Conservation (phyloP, 1,284 basidiomycete species). For the Cryptococcus sp. region DNA sequence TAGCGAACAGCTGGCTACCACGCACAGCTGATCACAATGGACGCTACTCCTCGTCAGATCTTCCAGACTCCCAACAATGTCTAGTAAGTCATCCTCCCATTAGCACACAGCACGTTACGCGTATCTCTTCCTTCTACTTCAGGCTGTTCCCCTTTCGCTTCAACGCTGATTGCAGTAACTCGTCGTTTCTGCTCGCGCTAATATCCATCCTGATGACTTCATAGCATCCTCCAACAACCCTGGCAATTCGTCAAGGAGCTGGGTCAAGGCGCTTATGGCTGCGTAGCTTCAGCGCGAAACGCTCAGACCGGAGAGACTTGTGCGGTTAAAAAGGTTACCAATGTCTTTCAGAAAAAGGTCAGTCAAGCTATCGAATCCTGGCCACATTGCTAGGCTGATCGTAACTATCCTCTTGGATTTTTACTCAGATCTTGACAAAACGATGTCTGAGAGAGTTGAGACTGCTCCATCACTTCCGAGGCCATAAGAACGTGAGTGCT, state of each 20-base stretch:
- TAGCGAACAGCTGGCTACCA: not conserved
- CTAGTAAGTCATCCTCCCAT: slow-evolving; percentile 40
- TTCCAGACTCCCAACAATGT: slow-evolving; percentile 52
- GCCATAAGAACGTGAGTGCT: slow-evolving; percentile 83
- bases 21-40: slow-evolving; percentile 35
- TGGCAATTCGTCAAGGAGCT: slow-evolving; percentile 94
- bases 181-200: not conserved
- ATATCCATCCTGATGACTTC: not conserved
- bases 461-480: slow-evolving; percentile 91
- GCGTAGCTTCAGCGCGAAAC: slow-evolving; percentile 83
- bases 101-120: not conserved
- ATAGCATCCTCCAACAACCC: slow-evolving; percentile 76
- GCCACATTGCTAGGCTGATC: not conserved
- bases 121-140: not conserved
- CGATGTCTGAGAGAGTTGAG: slow-evolving; percentile 91
- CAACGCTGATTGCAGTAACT: too few species aligned
- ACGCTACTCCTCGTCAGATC: slow-evolving; percentile 50
- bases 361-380: slow-evolving; percentile 3
- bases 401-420: not conserved
- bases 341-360: slow-evolving; percentile 84
- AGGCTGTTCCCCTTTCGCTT: not conserved
- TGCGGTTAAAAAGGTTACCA: slow-evolving; percentile 75
- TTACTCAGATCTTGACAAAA: slow-evolving; percentile 78
- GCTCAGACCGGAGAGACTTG: slow-evolving; percentile 82
- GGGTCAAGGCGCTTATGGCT: slow-evolving; percentile 91